A percentile compares a stretch with the other conserved stretches of the same genome.
These are phyloP conservation scores for Yamadazyma atmosphaerica DNA, from an alignment of 1,139 yeast genomes.

Conservation along the genomic window DNA sequence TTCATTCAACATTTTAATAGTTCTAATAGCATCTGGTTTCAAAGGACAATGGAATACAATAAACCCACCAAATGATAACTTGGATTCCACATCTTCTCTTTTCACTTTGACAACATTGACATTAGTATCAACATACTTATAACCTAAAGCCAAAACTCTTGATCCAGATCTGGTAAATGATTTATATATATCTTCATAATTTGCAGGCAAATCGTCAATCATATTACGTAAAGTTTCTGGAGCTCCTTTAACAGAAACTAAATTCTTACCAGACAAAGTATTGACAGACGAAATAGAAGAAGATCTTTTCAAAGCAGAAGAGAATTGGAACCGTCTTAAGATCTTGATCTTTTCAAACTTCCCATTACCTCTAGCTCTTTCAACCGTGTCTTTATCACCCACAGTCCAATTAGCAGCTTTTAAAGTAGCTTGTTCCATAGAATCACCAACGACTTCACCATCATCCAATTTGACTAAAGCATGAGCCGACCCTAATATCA, in stretches of 20 bases:
- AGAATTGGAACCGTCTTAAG: constrained; percentile 93
- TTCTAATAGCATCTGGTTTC: constrained; percentile 87
- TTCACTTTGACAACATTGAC: constrained; percentile 53
- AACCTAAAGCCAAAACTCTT: constrained; percentile 92
- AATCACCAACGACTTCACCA: constrained; percentile 98
- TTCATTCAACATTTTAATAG: constrained; percentile 89
- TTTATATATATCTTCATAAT: constrained; percentile 85
- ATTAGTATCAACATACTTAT: constrained; percentile 63
- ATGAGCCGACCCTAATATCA: constrained; percentile 92
- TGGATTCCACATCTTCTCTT: constrained; percentile 76
- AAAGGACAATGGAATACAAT: constrained; percentile 97
- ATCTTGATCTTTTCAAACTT: constrained; percentile 63
- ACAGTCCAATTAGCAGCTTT: constrained; percentile 87
- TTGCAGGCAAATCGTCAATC: constrained; percentile 68
- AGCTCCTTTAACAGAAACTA: constrained; percentile 96
- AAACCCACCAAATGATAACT: constrained; percentile 83
- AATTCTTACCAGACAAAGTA: constrained; percentile 50
- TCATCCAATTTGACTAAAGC: constrained; percentile 92
- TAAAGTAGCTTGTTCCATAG: constrained; percentile 97
- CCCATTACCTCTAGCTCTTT: constrained; percentile 36
- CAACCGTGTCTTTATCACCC: constrained; percentile 68
- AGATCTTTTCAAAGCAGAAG: constrained; percentile 93
- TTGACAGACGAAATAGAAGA: constrained; percentile 76
- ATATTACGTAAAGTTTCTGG: constrained; percentile 94
- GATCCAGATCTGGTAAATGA: constrained; percentile 94